A percentile compares a stretch with the other conserved stretches of the same genome.
Conservation (phyloP, 2,329 filamentous ascomycete species). For the Fusarium nodosum region DNA sequence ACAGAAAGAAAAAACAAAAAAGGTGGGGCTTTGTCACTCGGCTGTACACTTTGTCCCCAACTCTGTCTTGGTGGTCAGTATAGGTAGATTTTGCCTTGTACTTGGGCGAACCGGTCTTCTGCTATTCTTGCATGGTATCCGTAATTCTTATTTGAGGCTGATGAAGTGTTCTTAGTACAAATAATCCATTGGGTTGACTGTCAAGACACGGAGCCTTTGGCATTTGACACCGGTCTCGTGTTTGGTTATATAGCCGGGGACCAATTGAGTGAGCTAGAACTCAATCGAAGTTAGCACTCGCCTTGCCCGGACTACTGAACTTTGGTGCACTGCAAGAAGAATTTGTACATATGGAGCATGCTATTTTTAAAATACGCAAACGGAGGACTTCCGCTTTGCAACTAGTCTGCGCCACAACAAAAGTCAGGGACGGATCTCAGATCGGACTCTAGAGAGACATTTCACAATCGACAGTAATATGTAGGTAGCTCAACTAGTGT, state of each 20-base stretch:
- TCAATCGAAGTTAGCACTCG: no score
- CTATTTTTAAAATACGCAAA: background rate
- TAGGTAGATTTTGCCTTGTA: no score
- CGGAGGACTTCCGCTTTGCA: background rate
- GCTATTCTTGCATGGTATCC: no score
- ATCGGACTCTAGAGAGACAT: background rate
- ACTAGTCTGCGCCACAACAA: background rate
- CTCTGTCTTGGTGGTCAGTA: no score
- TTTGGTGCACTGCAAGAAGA: background rate
- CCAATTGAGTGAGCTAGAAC: no score
- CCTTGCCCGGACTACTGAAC: background rate
- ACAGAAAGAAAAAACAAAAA: background rate
- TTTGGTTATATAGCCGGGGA: no score
- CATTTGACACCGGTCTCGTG: no score
- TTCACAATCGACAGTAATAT: no score
- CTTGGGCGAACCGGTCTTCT: background rate
- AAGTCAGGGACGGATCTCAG: background rate
- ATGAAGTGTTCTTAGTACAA: background rate
- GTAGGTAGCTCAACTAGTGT: background rate
- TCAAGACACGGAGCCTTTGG: no score
- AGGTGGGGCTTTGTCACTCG: no score
- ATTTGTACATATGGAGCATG: background rate
- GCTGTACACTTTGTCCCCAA: no score
- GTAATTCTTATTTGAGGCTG: no score
- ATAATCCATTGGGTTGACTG: background rate